Conservation (phyloP, 768 basidiomycete genomes). For the Kwoniella dejecticola region DNA sequence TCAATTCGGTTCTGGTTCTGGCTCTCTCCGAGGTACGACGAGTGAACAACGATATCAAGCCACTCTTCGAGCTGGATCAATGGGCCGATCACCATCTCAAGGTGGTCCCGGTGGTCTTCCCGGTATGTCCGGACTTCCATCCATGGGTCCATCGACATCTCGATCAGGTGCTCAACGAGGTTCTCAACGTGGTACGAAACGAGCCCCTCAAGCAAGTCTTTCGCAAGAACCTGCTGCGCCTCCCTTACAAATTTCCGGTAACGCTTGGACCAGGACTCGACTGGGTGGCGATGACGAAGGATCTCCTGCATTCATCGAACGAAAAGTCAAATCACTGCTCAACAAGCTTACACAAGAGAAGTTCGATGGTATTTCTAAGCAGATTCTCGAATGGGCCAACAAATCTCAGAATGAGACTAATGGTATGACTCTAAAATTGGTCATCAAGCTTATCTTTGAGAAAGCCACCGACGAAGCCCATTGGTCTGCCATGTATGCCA, state of each 20-base stretch:
- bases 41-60: constrained; percentile 38
- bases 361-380: constrained; percentile 91
- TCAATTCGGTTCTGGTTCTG: constrained; percentile 44
- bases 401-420: constrained; percentile 88
- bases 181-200: constrained; percentile 80
- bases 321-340: constrained; percentile 85
- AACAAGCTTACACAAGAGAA: constrained; percentile 97
- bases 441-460: constrained; percentile 94
- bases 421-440: constrained; percentile 89
- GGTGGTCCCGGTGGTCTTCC: constrained; percentile 55
- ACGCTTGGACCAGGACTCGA: constrained; percentile 70
- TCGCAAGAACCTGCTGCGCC: constrained; percentile 65
- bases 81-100: constrained; percentile 67
- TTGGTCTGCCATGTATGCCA: constrained; percentile 97
- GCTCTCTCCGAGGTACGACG: constrained; percentile 37
- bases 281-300: constrained; percentile 62
- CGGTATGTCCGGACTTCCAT: constrained; percentile 35
- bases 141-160: constrained; percentile 36
- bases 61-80: constrained; percentile 52
- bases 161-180: constrained; percentile 63
- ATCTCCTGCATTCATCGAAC: constrained; percentile 82
- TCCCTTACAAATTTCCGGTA: constrained; percentile 75
- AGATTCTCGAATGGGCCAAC: constrained; percentile 95
- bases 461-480: constrained; percentile 95
- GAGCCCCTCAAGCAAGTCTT: constrained; percentile 60